These are phyloP conservation scores for Kodamaea anthophila DNA, from an alignment of 1,139 yeast genomes.

Conservation along the genomic window DNA sequence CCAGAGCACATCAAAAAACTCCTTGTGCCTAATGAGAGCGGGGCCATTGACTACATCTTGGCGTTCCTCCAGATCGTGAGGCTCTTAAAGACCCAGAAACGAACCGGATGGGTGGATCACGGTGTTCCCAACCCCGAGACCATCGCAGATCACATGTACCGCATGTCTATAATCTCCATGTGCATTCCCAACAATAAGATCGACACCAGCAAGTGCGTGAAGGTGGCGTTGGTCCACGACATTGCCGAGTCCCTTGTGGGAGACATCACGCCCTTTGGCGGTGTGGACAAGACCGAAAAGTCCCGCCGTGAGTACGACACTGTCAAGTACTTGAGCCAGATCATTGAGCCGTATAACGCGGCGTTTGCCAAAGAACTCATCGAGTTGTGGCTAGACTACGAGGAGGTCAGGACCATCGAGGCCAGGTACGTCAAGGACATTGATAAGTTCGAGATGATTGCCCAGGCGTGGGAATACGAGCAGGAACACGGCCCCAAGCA, in stretches of 20 bases:
- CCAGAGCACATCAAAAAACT: slow-evolving; percentile 45
- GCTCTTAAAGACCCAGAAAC: slow-evolving; percentile 67
- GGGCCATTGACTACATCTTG: slow-evolving; percentile 43
- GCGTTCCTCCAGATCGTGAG: slow-evolving; percentile 76
- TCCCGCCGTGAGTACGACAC: slow-evolving; percentile 77
- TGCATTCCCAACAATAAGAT: slow-evolving; percentile 46
- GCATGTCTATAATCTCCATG: slow-evolving; percentile 86
- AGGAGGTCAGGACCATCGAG: slow-evolving; percentile 71
- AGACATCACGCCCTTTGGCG: slow-evolving; percentile 86
- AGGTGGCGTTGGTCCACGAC: slow-evolving; percentile 87
- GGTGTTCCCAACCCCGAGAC: slow-evolving; percentile 62
- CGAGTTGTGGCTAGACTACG: slow-evolving; percentile 86
- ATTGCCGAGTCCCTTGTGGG: slow-evolving; percentile 93
- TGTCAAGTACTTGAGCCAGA: slow-evolving; percentile 56
- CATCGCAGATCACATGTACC: slow-evolving; percentile 93
- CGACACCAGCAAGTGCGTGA: slow-evolving; percentile 54
- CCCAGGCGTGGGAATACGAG: slow-evolving; percentile 90
- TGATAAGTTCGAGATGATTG: slow-evolving; percentile 87
- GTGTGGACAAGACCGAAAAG: slow-evolving; percentile 60
- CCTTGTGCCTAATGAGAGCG: slow-evolving; percentile 15
- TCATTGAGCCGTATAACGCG: slow-evolving; percentile 60
- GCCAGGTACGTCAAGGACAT: slow-evolving; percentile 90
- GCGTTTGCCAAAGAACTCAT: slow-evolving; percentile 60
- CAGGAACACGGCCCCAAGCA: slow-evolving; percentile 51
- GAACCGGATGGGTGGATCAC: slow-evolving; percentile 94